Percentiles rank a stretch among this genome's conserved stretches.
Evolutionary conservation across 75 land plant genomes (phyloP).

Genomic region (Larix kaempferi): DNA sequence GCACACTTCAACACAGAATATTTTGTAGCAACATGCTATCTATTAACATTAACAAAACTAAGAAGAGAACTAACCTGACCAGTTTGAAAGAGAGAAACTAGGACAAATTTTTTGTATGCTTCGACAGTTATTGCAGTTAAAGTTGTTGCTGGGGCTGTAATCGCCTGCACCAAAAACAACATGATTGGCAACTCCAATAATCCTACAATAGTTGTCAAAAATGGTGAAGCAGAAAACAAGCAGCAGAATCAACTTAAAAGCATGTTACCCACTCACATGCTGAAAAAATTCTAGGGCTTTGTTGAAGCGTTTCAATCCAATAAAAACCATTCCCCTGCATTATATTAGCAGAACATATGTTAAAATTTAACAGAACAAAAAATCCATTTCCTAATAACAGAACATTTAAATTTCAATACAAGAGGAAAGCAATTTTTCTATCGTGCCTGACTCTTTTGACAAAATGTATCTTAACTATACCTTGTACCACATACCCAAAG

Average conservation of each 20-base stretch:
- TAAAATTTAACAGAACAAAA: too few species aligned
- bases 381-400: too few species aligned
- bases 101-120: conserved; percentile 93
- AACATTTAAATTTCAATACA: too few species aligned
- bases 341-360: too few species aligned
- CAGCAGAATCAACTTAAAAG: neutral
- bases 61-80: conserved; percentile 73
- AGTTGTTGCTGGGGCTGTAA: conserved; percentile 82
- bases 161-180: conserved; percentile 47
- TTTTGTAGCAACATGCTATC: neutral
- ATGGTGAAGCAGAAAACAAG: neutral
- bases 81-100: conserved; percentile 84
- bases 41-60: conserved; percentile 4
- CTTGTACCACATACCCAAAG: too few species aligned
- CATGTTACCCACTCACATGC: conserved; percentile 51
- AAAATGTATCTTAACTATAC: too few species aligned
- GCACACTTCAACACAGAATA: neutral
- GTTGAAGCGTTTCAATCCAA: conserved; percentile 75
- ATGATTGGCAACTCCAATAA: neutral
- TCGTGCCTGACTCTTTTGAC: too few species aligned
- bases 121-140: conserved; percentile 88
- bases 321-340: conserved; percentile 86
- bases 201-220: neutral
- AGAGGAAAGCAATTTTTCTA: too few species aligned
- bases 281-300: conserved; percentile 93